Base-by-base conservation (phyloP, 768 basidiomycete species). In the Lentinula guzmanii region DNA sequence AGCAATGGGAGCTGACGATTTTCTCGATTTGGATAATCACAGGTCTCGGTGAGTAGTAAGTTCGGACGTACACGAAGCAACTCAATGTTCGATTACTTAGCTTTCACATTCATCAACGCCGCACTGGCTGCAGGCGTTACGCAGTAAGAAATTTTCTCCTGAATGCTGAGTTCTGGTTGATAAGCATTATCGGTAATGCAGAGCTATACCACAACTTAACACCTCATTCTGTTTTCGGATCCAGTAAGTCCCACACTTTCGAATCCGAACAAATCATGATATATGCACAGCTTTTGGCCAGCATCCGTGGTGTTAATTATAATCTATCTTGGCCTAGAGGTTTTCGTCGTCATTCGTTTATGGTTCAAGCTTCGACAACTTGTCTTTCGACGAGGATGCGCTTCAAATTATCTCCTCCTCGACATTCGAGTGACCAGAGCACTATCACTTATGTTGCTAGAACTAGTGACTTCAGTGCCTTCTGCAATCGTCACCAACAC, bases 361-460 rank as follows among this genome's bases (percentile, higher is more conserved):
- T 67, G 70, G 52, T 63, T 66, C 33, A 43, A 75, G 60, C 63
- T 72, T n/a, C 31, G 6, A 11, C 45, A 45, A 53, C 51, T 67
- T 48, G 61, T 41, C 28, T 28, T 55, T 34, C 56, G 60, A 60
- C 65, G 63, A 61, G 56, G 65, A 62, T 39, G 64, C 58, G 58
- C 61, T 55, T 28, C 28, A 28, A 28, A 28, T 13, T 39, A 39
- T 39, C 2, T 8, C 37, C 37, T 76, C 6, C 61, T 61, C 43
- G 76, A 77, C 62, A 61, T 71, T 18, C 66, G 71, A 18, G 65
- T 78, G 24, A 62, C 71, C 16, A 70, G 74, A 51, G 71, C 73
- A 3, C 16, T 72, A n/a, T 75, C 78, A 37, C 72, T 82, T n/a
- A 51, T 82, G 33, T 46, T 79, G 8, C 69, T 81, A 2, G 79